These are phyloP conservation scores for Mycena amicta DNA, from an alignment of 768 basidiomycete genomes.

Conservation along the genomic window DNA sequence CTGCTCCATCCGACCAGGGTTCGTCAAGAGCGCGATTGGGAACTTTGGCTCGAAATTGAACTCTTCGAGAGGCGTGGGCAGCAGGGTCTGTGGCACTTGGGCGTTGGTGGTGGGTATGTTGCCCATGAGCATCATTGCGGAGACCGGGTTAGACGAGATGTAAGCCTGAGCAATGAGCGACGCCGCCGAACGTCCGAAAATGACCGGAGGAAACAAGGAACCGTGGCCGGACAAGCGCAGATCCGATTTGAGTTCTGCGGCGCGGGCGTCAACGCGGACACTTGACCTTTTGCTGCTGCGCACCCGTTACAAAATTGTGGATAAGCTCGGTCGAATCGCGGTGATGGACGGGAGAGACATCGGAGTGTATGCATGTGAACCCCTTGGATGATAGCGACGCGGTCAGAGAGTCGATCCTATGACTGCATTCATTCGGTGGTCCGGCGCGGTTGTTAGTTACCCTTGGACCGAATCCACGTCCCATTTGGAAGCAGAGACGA, in stretches of 20 bases:
- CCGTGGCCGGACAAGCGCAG: constrained; percentile 38
- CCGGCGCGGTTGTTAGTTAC: constrained; percentile 28
- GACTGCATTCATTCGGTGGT: not conserved
- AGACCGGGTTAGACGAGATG: constrained; percentile 67
- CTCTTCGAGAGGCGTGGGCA: constrained; percentile 45
- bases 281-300: no score
- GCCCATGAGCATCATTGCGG: constrained; percentile 62
- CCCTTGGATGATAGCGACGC: constrained; percentile 49
- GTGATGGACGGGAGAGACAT: constrained; percentile 30
- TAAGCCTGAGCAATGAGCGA: constrained; percentile 67
- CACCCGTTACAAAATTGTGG: constrained; percentile 43
- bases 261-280: no score
- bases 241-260: constrained; percentile 43
- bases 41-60: constrained; percentile 67
- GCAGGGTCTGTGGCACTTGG: constrained; percentile 29
- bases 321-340: constrained; percentile 36
- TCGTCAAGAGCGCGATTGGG: constrained; percentile 56
- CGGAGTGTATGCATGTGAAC: constrained; percentile 49
- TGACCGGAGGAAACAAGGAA: constrained; percentile 59
- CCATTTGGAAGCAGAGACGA: constrained; percentile 52
- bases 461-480: constrained; percentile 40
- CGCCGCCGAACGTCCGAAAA: constrained; percentile 50
- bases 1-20: constrained; percentile 32
- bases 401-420: constrained; percentile 39
- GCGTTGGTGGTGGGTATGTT: constrained; percentile 48